Evolutionary conservation across 345 rosid genomes (phyloP).

Genomic region (Moricandia moricandioides): DNA sequence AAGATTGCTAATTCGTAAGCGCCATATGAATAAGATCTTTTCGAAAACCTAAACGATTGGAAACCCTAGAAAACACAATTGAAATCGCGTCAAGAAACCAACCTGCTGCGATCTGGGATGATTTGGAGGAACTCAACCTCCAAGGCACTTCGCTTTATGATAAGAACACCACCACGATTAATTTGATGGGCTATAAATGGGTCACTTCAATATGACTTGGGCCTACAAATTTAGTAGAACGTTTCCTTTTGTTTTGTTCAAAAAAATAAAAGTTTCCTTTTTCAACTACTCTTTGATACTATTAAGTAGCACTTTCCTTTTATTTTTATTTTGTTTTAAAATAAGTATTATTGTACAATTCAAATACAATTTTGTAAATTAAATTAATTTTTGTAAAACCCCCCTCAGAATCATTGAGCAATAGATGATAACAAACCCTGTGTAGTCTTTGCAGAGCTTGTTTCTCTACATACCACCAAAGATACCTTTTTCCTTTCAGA

Average conservation of each 20-base stretch:
- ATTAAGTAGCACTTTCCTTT: too few species aligned
- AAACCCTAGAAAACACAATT: background rate
- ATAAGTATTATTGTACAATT: too few species aligned
- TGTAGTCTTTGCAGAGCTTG: too few species aligned
- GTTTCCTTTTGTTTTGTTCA: background rate
- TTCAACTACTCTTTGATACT: too few species aligned
- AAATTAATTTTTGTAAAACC: too few species aligned
- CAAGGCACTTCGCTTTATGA: background rate
- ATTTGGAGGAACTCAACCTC: slow-evolving; percentile 11
- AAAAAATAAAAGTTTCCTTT: background rate
- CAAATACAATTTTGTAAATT: too few species aligned
- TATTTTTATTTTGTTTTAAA: too few species aligned
- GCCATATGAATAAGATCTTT: background rate
- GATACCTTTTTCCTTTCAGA: too few species aligned
- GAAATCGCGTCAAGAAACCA: background rate
- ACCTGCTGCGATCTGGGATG: background rate
- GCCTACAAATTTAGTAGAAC: background rate
- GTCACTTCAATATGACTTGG: background rate
- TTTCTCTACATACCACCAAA: too few species aligned
- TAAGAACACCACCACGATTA: background rate
- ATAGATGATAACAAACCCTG: background rate
- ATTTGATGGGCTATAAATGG: background rate
- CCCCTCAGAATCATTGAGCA: background rate
- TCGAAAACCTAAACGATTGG: background rate
- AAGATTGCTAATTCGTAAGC: background rate